Evolutionary conservation across 371 early-diverging fungal genomes (phyloP), one percentile per base, ranked within the genome.

Genomic region (Fennellomyces sp.): DNA sequence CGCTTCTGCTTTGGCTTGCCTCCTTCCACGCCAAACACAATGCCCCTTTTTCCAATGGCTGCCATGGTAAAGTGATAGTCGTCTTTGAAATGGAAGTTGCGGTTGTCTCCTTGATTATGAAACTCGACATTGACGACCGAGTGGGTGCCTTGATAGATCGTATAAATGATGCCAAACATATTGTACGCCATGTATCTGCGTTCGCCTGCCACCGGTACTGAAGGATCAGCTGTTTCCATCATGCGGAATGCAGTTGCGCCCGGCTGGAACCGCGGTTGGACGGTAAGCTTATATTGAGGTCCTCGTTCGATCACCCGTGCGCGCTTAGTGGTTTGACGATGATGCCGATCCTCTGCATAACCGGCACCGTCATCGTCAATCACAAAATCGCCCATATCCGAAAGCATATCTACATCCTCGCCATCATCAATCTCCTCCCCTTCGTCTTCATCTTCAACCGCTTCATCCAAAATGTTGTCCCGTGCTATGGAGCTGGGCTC

Each of bases 311-410:
- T n/a, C 25, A 51, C 29, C 25, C 15, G 51, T 17, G 51, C 26
- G 26, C 51, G 21, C 36, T 26, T 39, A 38, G 27, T 31, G 19
- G 29, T 27, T 27, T 49, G 49, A 25, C 6, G 49, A 10, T 38
- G 38, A 12, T 27, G 17, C 13, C n/a, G 28, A n/a, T 19, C 52
- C 51, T 74, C 80, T 2, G 73, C 72, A 59, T 91, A 89, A 0
- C 89, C 92, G 17, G 79, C 89, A 11, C 88, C 91, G 57, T 95
- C 94, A 65, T 95, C 96, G 60, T 95, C 95, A 2, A 88, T 61
- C 15, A 70, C 67, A 49, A 70, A 61, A 41, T 61, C 67, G 49
- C 64, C 64, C 52, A 49, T 58, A 15, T 61, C 61, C 17, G 64
- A 64, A 29, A 61, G 30, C 60, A 64, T 60, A 28, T 72, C 68